phyloP scores from a whole-genome alignment of 2,329 filamentous ascomycete species.

The Ceratocystis alfenasii region DNA sequence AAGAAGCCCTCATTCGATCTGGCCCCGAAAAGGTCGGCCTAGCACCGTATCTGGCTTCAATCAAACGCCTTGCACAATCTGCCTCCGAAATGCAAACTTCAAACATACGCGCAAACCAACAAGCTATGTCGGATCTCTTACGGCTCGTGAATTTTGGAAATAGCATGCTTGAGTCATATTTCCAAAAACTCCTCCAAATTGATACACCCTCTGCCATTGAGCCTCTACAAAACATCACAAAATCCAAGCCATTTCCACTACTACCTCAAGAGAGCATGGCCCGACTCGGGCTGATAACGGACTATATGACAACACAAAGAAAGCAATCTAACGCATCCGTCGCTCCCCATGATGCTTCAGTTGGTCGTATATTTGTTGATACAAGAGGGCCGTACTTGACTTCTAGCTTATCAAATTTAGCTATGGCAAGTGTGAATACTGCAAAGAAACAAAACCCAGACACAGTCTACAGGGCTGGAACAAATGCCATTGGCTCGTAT shows the following conservation, averaged over 20 bases:
- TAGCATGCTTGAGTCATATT: constrained; percentile 70
- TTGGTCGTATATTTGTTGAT: constrained; percentile 74
- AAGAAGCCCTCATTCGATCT: constrained; percentile 80
- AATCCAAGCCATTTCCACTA: constrained; percentile 71
- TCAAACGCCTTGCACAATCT: constrained; percentile 81
- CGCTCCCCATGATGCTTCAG: constrained; percentile 49
- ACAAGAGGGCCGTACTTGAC: constrained; percentile 79
- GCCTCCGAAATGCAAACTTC: constrained; percentile 72
- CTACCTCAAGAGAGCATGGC: constrained; percentile 64
- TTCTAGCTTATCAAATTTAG: constrained; percentile 69
- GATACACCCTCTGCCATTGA: constrained; percentile 74
- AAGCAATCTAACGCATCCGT: constrained; percentile 31
- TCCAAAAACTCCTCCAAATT: constrained; percentile 60
- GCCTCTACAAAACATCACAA: constrained; percentile 84
- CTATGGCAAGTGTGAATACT: constrained; percentile 73
- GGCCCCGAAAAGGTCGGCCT: constrained; percentile 77
- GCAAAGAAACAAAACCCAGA: constrained; percentile 70
- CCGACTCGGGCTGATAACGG: constrained; percentile 67
- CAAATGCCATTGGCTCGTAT: constrained; percentile 85
- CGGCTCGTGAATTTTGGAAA: constrained; percentile 68
- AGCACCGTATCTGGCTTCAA: constrained; percentile 72
- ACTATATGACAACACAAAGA: constrained; percentile 55
- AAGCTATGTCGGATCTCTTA: constrained; percentile 69
- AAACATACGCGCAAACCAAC: constrained; percentile 86
- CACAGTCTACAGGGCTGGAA: constrained; percentile 74